Evolutionary conservation across 2,329 filamentous ascomycete genomes (phyloP).

Genomic region (Fusarium compactum): DNA sequence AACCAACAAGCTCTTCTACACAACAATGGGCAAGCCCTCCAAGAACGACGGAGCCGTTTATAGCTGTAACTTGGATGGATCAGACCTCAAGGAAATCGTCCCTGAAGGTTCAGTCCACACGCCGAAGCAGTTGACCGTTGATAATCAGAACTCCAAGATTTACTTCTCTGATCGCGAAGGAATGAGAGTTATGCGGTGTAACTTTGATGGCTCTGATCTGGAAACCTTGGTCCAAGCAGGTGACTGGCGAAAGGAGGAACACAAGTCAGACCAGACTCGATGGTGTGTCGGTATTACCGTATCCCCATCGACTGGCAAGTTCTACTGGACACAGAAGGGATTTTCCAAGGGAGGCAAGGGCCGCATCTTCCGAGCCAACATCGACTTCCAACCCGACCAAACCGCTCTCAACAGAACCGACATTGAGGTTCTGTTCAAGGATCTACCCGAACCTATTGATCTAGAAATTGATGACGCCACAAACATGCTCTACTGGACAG

Average conservation of each 20-base stretch:
- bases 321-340: conserved; percentile 14
- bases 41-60: background rate
- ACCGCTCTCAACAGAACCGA: background rate
- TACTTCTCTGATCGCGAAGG: conserved; percentile 18
- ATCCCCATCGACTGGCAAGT: background rate
- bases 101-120: background rate
- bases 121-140: conserved; percentile 1
- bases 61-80: background rate
- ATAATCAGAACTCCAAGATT: background rate
- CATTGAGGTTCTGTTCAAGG: background rate
- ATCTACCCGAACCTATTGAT: conserved; percentile 1
- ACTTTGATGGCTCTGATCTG: background rate
- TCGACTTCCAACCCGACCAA: background rate
- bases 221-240: background rate
- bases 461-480: background rate
- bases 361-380: background rate
- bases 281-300: conserved; percentile 10
- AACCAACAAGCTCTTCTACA: background rate
- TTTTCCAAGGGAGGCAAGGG: conserved; percentile 1
- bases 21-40: conserved; percentile 2
- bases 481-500: background rate
- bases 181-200: conserved; percentile 1
- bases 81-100: background rate
- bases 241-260: background rate
- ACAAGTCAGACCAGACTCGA: background rate